Evolutionary conservation across 495 filamentous ascomycete genomes (phyloP).

Genomic region (Tuber brumale): DNA sequence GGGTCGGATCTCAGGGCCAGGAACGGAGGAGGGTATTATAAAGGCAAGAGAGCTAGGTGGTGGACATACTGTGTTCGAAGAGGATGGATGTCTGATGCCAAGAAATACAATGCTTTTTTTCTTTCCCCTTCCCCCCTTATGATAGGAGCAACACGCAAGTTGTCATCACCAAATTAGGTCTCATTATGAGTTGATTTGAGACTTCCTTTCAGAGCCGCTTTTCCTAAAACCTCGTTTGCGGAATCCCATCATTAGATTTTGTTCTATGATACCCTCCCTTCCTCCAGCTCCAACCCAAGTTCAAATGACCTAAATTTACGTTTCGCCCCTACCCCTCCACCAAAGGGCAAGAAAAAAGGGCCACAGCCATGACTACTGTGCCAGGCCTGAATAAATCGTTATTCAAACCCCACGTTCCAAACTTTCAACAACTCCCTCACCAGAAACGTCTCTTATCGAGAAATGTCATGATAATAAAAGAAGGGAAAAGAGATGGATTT

Average conservation of each 20-base stretch:
- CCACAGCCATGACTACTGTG: background rate
- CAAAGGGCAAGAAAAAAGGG: background rate
- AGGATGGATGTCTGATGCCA: background rate
- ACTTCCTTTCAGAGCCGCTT: background rate
- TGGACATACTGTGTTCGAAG: background rate
- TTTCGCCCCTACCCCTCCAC: background rate
- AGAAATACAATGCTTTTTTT: background rate
- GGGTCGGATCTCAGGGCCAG: constrained; percentile 2
- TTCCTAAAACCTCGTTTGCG: background rate
- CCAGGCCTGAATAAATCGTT: background rate
- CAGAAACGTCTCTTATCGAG: background rate
- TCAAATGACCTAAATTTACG: constrained; percentile 4
- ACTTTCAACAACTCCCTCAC: background rate
- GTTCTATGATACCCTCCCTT: background rate
- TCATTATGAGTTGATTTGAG: background rate
- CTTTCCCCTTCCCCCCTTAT: background rate
- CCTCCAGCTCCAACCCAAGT: background rate
- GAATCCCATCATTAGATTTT: background rate
- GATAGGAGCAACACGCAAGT: background rate
- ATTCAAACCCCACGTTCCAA: background rate
- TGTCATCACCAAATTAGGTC: constrained; percentile 2
- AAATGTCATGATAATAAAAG: constrained; percentile 3
- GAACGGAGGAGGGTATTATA: background rate
- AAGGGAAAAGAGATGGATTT: constrained; percentile 15
- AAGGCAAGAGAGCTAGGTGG: background rate